phyloP scores from a whole-genome alignment of 306 rosid species.

The Vigna mungo region DNA sequence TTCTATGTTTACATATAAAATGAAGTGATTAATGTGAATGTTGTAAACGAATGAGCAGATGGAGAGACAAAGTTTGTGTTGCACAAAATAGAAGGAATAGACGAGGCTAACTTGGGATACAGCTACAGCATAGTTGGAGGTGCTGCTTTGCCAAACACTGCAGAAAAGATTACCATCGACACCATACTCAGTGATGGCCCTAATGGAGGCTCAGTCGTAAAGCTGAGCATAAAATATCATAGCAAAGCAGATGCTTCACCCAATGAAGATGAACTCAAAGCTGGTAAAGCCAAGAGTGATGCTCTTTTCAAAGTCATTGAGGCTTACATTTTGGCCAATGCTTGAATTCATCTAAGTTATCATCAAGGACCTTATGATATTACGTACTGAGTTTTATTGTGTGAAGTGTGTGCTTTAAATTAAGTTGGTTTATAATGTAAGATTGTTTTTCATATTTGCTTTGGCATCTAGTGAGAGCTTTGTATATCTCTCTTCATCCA shows the following conservation, averaged over 20 bases:
- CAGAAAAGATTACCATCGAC: conserved; percentile 47
- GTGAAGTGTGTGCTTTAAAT: not conserved
- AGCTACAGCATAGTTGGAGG: conserved; percentile 57
- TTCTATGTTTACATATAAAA: too few relatives aligned
- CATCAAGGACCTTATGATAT: too few relatives aligned
- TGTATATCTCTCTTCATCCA: conserved; percentile 2
- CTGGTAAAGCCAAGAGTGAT: conserved; percentile 48
- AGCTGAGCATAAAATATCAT: not conserved
- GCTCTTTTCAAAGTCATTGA: conserved; percentile 53
- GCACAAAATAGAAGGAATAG: conserved; percentile 49
- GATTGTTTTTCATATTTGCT: not conserved
- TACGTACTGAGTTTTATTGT: not conserved
- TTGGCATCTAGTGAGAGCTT: not conserved
- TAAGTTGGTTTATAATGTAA: not conserved
- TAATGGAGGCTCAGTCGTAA: conserved; percentile 46
- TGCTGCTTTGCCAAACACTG: not conserved
- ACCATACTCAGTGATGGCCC: conserved; percentile 40
- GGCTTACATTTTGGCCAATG: conserved; percentile 49
- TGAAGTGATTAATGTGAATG: too few relatives aligned
- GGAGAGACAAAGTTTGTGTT: conserved; percentile 44
- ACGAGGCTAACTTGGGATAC: conserved; percentile 44
- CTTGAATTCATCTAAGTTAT: not conserved
- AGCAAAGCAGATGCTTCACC: not conserved
- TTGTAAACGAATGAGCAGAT: conserved; percentile 28
- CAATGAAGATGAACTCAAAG: not conserved